These are phyloP conservation scores for Fraxinus xanthoxyloides DNA, from an alignment of 305 asterid species.

Conservation along the genomic window DNA sequence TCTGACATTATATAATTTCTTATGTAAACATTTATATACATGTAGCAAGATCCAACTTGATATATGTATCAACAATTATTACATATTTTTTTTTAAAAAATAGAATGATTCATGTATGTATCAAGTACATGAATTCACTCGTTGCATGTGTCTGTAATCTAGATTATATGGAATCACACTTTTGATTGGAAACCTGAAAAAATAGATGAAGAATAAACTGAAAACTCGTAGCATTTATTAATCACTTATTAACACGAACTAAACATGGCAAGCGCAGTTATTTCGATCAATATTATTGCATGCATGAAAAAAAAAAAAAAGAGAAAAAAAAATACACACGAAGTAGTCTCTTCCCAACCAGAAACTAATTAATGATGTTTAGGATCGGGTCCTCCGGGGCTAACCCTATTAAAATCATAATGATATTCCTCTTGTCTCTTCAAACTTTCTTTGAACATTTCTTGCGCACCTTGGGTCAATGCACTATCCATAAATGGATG, in stretches of 20 bases:
- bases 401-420: constrained; percentile 29
- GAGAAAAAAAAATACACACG: background rate
- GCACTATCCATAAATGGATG: background rate
- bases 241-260: background rate
- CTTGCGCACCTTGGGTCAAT: constrained; percentile 28
- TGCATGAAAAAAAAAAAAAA: background rate
- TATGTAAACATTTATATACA: too few species aligned
- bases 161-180: too few species aligned
- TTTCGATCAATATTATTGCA: constrained; percentile 4
- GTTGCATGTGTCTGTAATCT: too few species aligned
- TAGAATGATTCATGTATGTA: too few species aligned
- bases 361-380: constrained; percentile 36
- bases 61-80: too few species aligned
- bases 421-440: constrained; percentile 26
- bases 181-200: background rate
- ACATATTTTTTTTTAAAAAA: too few species aligned
- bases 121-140: too few species aligned
- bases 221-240: background rate
- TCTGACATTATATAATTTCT: too few species aligned
- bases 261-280: constrained; percentile 1
- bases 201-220: background rate
- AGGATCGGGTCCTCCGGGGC: constrained; percentile 58
- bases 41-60: too few species aligned
- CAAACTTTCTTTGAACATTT: constrained; percentile 28
- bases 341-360: too few species aligned